Evolutionary conservation across 805 yeast genomes (phyloP).

Genomic region (Barnettozyma vustinii): DNA sequence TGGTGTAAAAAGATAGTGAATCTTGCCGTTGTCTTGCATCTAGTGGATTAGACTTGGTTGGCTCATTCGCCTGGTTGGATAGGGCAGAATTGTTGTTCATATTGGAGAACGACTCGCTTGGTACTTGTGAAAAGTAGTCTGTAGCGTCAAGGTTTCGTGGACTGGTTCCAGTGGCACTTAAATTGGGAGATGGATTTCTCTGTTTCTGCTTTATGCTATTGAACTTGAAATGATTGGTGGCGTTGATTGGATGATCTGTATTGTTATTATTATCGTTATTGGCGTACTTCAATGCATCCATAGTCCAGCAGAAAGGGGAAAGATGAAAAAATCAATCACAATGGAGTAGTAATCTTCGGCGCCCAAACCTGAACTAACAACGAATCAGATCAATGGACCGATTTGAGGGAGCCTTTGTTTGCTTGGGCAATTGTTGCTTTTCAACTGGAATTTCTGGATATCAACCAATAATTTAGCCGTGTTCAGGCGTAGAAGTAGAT

Average conservation of each 20-base stretch:
- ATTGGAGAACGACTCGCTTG: not conserved
- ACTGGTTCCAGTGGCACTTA: constrained; percentile 8
- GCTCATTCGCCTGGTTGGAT: constrained; percentile 4
- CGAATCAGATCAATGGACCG: not conserved
- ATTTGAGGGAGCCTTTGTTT: not conserved
- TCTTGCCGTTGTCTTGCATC: constrained; percentile 23
- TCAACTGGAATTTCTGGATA: not conserved
- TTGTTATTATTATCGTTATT: not conserved
- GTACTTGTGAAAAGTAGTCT: constrained; percentile 1
- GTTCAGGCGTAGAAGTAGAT: not conserved
- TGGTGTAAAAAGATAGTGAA: constrained; percentile 24
- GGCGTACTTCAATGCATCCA: constrained; percentile 13
- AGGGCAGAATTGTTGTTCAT: constrained; percentile 6
- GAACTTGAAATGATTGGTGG: not conserved
- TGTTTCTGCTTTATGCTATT: not conserved
- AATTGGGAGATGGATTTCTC: not conserved
- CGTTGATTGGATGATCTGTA: not conserved
- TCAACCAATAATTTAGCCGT: not conserved
- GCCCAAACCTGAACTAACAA: not conserved
- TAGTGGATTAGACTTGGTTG: constrained; percentile 1
- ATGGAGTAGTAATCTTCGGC: not conserved
- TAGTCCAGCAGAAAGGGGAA: not conserved
- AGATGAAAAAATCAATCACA: not conserved
- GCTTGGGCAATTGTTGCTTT: not conserved
- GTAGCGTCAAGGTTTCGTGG: constrained; percentile 14